These are phyloP conservation scores for Azolla pinnata DNA, from an alignment of 75 land plant genomes.

Conservation along the genomic window DNA sequence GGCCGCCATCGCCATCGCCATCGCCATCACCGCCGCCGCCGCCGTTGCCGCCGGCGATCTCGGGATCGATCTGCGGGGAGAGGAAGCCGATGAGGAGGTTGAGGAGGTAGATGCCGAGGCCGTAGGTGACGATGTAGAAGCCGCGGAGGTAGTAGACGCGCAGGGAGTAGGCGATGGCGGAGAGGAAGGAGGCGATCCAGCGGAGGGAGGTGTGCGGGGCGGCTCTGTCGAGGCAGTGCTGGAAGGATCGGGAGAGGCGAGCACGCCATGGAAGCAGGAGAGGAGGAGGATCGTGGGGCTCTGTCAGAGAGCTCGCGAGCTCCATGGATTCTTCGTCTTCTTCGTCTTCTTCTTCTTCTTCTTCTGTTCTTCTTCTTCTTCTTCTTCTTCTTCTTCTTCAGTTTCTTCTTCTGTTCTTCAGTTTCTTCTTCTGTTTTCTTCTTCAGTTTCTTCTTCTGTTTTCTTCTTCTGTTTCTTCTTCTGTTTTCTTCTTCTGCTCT, in stretches of 20 bases:
- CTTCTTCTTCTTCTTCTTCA: too few species aligned
- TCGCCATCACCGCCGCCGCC: too few species aligned
- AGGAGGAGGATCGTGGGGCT: too few species aligned
- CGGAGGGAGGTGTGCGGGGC: conserved; percentile 36
- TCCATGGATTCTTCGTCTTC: too few species aligned
- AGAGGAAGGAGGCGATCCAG: conserved; percentile 30
- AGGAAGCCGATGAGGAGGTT: conserved; percentile 61
- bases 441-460: too few species aligned
- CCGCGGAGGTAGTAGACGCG: conserved; percentile 48
- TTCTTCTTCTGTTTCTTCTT: too few species aligned
- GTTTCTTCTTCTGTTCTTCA: too few species aligned
- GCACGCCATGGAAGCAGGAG: conserved; percentile 9
- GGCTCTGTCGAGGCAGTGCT: conserved; percentile 51
- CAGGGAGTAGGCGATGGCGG: conserved; percentile 31
- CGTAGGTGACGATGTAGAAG: conserved; percentile 63
- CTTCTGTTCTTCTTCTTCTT: too few species aligned
- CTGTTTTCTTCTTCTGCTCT: too few species aligned
- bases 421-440: too few species aligned
- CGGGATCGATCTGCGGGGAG: conserved; percentile 62
- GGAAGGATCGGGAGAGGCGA: conserved; percentile 33
- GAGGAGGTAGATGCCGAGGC: conserved; percentile 54
- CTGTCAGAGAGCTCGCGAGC: too few species aligned
- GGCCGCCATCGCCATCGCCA: conserved; percentile 23
- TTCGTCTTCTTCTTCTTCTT: too few species aligned
- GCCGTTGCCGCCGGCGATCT: conserved; percentile 14